phyloP scores from a whole-genome alignment of 805 yeast species.

The Candida ascalaphidarum region DNA sequence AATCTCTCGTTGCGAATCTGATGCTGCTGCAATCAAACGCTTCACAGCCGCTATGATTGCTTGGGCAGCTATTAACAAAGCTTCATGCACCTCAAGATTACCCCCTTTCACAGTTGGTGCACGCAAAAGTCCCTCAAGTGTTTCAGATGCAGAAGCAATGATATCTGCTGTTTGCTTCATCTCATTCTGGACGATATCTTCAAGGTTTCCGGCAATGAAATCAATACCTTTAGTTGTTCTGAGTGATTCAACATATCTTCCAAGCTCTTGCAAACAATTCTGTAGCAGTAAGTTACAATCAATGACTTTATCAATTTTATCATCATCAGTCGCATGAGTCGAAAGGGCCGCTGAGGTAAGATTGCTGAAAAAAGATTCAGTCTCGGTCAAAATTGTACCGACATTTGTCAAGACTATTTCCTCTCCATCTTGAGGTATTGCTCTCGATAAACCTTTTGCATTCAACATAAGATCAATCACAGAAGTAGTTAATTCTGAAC shows the following conservation, averaged over 20 bases:
- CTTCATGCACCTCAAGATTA: constrained; percentile 64
- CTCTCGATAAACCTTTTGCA: constrained; percentile 59
- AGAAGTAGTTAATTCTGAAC: constrained; percentile 55
- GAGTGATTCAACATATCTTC: constrained; percentile 48
- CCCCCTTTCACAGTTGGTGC: constrained; percentile 46
- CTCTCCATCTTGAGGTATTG: constrained; percentile 44
- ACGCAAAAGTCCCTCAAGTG: constrained; percentile 44
- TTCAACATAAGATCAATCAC: constrained; percentile 56
- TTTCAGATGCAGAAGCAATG: constrained; percentile 56
- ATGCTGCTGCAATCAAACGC: constrained; percentile 62
- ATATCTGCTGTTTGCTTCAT: constrained; percentile 66
- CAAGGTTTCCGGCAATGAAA: constrained; percentile 43
- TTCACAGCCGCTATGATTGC: constrained; percentile 76
- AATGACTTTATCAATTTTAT: constrained; percentile 69
- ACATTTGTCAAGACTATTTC: constrained; percentile 42
- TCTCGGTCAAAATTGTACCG: constrained; percentile 48
- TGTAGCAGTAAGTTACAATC: constrained; percentile 70
- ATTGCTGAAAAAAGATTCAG: constrained; percentile 54
- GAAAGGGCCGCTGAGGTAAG: constrained; percentile 45
- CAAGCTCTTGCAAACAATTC: constrained; percentile 53
- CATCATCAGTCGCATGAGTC: constrained; percentile 47
- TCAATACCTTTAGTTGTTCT: constrained; percentile 21
- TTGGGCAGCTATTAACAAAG: constrained; percentile 68
- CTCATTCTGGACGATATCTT: constrained; percentile 65
- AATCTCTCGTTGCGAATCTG: constrained; percentile 76